Percentiles rank a stretch among this genome's conserved stretches.
phyloP scores from a whole-genome alignment of 2,329 filamentous ascomycete species.

The Microdochium bolleyi region DNA sequence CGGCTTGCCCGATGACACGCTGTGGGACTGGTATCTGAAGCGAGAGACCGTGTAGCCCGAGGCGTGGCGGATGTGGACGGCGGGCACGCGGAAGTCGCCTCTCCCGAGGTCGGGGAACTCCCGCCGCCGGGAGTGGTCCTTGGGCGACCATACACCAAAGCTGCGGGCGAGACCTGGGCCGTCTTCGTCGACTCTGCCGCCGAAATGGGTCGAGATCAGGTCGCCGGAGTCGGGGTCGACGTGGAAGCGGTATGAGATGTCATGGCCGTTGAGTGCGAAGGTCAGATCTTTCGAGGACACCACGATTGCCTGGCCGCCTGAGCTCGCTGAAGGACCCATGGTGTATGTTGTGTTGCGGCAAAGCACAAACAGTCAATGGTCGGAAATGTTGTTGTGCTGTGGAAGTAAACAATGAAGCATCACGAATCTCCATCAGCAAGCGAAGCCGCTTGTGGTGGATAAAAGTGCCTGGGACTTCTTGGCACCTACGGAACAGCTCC shows the following conservation, averaged over 20 bases:
- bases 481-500: no score
- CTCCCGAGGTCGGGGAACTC: constrained; percentile 59
- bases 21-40: constrained; percentile 49
- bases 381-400: no score
- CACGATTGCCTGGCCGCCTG: no score
- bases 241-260: constrained; percentile 56
- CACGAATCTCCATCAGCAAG: no score
- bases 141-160: constrained; percentile 46
- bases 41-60: constrained; percentile 50
- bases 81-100: constrained; percentile 54
- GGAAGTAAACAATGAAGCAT: no score
- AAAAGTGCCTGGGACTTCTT: no score
- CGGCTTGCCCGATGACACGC: constrained; percentile 48
- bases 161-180: constrained; percentile 36
- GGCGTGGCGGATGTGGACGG: constrained; percentile 50
- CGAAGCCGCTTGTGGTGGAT: no score
- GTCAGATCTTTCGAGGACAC: no score
- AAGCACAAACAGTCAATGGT: no score
- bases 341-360: no score
- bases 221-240: constrained; percentile 48
- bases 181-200: constrained; percentile 40
- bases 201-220: constrained; percentile 53
- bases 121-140: constrained; percentile 41
- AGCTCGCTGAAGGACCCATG: no score
- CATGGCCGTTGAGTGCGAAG: constrained; percentile 48